Base-by-base conservation (phyloP, 164 flowering plant species). In the Chimonanthus praecox region DNA sequence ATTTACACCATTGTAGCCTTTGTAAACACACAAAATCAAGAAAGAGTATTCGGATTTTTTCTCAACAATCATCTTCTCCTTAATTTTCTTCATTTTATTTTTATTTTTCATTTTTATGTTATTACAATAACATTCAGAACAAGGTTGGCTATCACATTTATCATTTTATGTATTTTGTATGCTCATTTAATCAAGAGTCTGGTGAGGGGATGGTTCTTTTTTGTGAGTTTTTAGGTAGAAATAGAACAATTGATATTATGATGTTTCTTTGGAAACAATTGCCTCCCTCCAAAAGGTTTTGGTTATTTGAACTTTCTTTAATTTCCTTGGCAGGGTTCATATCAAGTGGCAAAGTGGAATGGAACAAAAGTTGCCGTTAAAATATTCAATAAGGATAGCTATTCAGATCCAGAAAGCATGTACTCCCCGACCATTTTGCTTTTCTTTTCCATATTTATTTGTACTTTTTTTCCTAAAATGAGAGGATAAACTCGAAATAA, bases 341-440 rank as follows among this genome's bases (percentile, higher is more conserved):
- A 90, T 83, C 98, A 92, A 88, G 94, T 92, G 74, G 99, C 98
- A 73, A 95, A 94, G 77, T 95, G 98, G 99, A 95, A 95, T 76
- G 99, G 98, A 67, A 92, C 94, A 66, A 95, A 88, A 83, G 98
- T 95, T 79, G 71, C 92, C 73, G 97, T 95, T 33, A 95, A 95
- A 87, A 93, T 95, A 82, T 92, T 93, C 72, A 94, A 94, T 70
- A 93, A 88, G 83, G 98, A 93, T 60, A 63, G 86, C 78, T 84
- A 84, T 80, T 77, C 94, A 62, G 91, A 95, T 74, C 97, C 92
- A 65, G 98, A 92, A 15, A 78, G 82, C 88, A 92, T 93, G 99
- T 95, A 87, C 47, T 80, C 74, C 3, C 68, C 13, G 9, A 65
- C 47, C 68, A 33, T 44, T 33, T 44, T 65, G 5, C 44, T 13